phyloP scores from a whole-genome alignment of 169 alveolate genomes.

The Perkinsus olseni region DNA sequence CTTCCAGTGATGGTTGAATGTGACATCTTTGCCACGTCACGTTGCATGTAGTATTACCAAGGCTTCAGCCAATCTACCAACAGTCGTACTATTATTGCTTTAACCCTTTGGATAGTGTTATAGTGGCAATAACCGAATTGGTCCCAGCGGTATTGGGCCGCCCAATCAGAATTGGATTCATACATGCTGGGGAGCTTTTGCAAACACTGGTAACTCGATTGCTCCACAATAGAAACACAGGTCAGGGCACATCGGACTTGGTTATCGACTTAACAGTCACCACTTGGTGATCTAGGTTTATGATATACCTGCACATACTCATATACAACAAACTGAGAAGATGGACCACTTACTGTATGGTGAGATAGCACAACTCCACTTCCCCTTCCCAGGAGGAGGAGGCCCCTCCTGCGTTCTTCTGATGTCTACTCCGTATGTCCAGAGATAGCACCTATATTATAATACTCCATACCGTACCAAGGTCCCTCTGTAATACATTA shows the following conservation, averaged over 20 bases:
- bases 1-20: no score
- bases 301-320: neutral
- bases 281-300: neutral
- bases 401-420: neutral
- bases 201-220: no score
- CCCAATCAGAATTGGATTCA: no score
- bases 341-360: neutral
- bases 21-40: no score
- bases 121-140: no score
- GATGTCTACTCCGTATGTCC: neutral
- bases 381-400: neutral
- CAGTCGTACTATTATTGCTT: neutral
- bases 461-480: neutral
- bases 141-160: no score
- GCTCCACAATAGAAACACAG: neutral
- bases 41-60: neutral
- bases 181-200: no score
- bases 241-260: neutral
- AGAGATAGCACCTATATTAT: neutral
- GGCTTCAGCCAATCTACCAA: neutral
- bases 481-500: neutral
- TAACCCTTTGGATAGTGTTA: neutral
- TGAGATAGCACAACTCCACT: neutral
- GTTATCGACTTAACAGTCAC: neutral
- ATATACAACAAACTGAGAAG: neutral